A percentile compares a stretch with the other conserved stretches of the same genome.
Conservation (phyloP, 768 basidiomycete genomes). For the Leccinum pellstonianum region DNA sequence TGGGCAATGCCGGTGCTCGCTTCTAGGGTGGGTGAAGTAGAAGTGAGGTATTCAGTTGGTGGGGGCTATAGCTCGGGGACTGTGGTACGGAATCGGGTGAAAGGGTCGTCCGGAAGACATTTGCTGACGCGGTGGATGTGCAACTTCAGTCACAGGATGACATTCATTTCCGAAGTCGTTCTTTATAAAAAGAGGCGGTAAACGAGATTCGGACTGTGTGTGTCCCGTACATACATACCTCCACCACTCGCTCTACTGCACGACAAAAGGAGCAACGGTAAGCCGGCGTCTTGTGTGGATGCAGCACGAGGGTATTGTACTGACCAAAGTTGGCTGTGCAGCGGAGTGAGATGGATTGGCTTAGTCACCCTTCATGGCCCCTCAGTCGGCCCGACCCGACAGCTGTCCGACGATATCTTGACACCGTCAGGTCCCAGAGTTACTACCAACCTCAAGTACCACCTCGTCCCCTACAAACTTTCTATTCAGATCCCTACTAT, state of each 20-base stretch:
- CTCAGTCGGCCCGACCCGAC: constrained; percentile 38
- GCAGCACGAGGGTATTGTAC: constrained; percentile 15
- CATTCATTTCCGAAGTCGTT: constrained; percentile 35
- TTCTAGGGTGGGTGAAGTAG: constrained; percentile 18
- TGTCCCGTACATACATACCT: constrained; percentile 18
- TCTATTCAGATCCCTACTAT: constrained; percentile 44
- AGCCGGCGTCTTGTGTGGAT: constrained; percentile 18
- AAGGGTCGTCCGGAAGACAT: constrained; percentile 29
- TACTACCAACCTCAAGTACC: constrained; percentile 20
- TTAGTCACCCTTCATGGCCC: constrained; percentile 32
- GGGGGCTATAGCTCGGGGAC: constrained; percentile 31
- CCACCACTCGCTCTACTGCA: constrained; percentile 9
- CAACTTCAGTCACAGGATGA: constrained; percentile 30
- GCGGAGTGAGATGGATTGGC: constrained; percentile 26
- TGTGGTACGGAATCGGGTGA: constrained; percentile 35
- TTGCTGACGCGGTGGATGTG: constrained; percentile 14
- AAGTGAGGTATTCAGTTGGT: constrained; percentile 15
- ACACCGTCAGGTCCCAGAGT: constrained; percentile 20
- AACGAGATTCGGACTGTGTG: constrained; percentile 12
- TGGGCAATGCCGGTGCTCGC: constrained; percentile 30
- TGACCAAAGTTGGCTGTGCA: constrained; percentile 27
- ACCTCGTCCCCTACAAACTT: constrained; percentile 21
- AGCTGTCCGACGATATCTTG: constrained; percentile 35
- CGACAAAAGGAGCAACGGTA: constrained; percentile 15
- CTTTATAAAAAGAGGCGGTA: constrained; percentile 30